Base-by-base conservation (phyloP, 805 yeast species). In the Limtongia smithiae region DNA sequence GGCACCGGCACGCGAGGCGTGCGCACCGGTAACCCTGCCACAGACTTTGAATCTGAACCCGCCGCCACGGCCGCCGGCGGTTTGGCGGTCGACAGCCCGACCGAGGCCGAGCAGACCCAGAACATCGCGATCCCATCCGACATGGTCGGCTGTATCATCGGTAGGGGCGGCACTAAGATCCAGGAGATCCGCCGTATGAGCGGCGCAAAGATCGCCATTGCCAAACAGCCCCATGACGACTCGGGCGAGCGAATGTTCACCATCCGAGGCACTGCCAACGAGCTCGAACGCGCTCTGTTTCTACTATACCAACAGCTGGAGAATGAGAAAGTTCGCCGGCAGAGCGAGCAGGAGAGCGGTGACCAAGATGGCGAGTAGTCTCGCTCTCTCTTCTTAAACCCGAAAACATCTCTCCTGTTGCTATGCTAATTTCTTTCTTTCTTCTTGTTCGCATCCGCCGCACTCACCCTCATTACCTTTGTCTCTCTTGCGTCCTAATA, bases 131-230 rank as follows among this genome's bases (percentile, higher is more conserved):
- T 87, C 63, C 87, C 94, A 33, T 82, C 83, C 58, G 86, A 81
- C 52, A 81, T 81, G 70, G 95, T 89, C 38, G 96, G 96, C 37
- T 91, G 95, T 43, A 73, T 89, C 46, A 86, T 89, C 60, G 96
- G 96, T 51, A 83, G 83, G 59, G 81, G 82, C 57, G 96, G 96
- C 34, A 71, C 85, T 25, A 78, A 94, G 68, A 87, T 89, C 58
- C 93, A 85, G 66, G 94, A 89, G 54, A 83, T 89, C 43, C 77
- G 96, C 60, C 80, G 83, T 60, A 75, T 75, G 31, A 78, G 89
- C 41, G 90, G 89, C 35, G 89, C 95, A 34, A 77, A 80, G 35
- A 86, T 89, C 63, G 79, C 81, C 4, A 85, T 89, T 57, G 80
- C 84, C 33, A 80, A 83, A 48, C 85, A 82, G 60, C 79, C 80